Evolutionary conservation across 352 stramenopile species (phyloP).

Genomic region (Thalassiosira tumida): DNA sequence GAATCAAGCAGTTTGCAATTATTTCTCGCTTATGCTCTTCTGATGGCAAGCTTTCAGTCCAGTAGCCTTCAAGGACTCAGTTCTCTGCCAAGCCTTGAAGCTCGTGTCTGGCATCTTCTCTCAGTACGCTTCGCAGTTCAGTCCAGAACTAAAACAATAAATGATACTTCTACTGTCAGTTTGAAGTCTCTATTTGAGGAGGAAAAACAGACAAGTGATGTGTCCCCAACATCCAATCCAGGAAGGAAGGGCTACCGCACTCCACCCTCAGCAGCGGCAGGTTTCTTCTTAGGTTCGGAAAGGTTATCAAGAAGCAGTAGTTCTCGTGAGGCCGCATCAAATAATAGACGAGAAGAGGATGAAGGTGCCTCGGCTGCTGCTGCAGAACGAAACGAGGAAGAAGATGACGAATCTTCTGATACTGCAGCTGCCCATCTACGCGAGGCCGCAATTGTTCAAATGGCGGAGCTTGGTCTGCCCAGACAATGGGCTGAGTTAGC

Average conservation of each 20-base stretch:
- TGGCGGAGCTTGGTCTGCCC: conserved; percentile 91
- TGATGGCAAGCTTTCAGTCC: conserved; percentile 56
- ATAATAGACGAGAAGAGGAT: conserved; percentile 69
- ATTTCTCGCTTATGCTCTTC: conserved; percentile 65
- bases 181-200: conserved; percentile 69
- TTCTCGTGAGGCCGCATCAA: conserved; percentile 43
- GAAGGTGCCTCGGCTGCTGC: conserved; percentile 44
- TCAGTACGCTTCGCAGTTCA: conserved; percentile 60
- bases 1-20: conserved; percentile 54
- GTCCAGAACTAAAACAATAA: conserved; percentile 60
- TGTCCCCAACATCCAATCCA: conserved; percentile 4
- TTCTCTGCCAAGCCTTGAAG: conserved; percentile 76
- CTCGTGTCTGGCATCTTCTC: conserved; percentile 75
- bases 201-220: conserved; percentile 18
- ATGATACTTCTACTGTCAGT: conserved; percentile 28
- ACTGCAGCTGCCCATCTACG: conserved; percentile 84
- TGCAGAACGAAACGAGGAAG: conserved; percentile 80
- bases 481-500: conserved; percentile 90
- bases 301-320: conserved; percentile 58
- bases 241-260: conserved; percentile 52
- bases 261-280: conserved; percentile 57
- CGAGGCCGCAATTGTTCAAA: conserved; percentile 90
- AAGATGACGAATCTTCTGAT: conserved; percentile 80
- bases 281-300: conserved; percentile 62
- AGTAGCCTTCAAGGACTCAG: conserved; percentile 54